Conservation (phyloP, 768 basidiomycete genomes). For the Paxillus rubicundulus region DNA sequence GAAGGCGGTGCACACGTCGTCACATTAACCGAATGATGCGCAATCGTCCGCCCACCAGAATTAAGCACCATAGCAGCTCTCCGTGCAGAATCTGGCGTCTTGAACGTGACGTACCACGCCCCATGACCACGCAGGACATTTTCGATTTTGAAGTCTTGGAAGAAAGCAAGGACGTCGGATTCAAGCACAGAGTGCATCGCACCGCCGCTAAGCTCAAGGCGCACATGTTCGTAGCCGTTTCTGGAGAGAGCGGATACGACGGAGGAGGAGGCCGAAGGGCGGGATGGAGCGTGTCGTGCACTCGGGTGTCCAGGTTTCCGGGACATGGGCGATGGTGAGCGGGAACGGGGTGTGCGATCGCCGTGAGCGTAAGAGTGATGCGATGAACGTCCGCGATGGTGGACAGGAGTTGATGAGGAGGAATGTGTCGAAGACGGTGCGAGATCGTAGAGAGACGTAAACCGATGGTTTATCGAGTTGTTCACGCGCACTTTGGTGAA, state of each 20-base stretch:
- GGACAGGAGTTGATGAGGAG: constrained; percentile 36
- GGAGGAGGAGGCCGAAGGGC: constrained; percentile 19
- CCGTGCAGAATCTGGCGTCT: constrained; percentile 56
- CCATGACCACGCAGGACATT: constrained; percentile 66
- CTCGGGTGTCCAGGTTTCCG: constrained; percentile 37
- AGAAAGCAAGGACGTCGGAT: constrained; percentile 66
- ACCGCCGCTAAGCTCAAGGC: constrained; percentile 48
- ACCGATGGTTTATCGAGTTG: constrained; percentile 23
- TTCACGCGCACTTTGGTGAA: constrained; percentile 28
- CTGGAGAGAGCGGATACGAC: constrained; percentile 46
- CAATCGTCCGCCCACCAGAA: constrained; percentile 49
- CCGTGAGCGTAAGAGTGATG: constrained; percentile 15
- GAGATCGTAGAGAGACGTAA: constrained; percentile 19
- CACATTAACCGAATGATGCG: constrained; percentile 57
- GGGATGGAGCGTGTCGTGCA: constrained; percentile 20
- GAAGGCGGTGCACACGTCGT: constrained; percentile 41
- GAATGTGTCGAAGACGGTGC: constrained; percentile 24
- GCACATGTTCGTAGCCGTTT: constrained; percentile 68
- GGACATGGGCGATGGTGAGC: constrained; percentile 42
- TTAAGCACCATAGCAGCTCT: constrained; percentile 66
- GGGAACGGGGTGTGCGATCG: constrained; percentile 26
- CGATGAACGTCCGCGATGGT: constrained; percentile 27
- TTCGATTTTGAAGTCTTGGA: constrained; percentile 69
- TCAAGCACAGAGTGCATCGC: constrained; percentile 53
- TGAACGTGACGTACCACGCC: constrained; percentile 84